Conservation (phyloP, 1,139 yeast species). For the Candida buenavistaensis region DNA sequence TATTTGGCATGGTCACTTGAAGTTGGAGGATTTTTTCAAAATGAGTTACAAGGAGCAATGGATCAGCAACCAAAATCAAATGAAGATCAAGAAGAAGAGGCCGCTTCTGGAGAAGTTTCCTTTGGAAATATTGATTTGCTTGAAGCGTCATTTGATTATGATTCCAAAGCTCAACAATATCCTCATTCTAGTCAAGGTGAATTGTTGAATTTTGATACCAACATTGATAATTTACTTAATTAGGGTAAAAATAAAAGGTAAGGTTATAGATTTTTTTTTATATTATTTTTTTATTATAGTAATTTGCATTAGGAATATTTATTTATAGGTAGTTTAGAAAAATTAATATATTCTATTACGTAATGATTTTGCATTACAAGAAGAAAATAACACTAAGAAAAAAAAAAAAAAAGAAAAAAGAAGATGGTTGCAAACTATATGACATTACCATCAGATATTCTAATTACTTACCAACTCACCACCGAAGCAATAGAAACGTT, state of each 20-base stretch:
- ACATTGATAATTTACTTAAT: conserved; percentile 15
- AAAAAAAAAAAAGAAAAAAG: neutral
- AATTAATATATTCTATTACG: neutral
- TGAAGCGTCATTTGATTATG: conserved; percentile 23
- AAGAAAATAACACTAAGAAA: neutral
- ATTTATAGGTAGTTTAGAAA: neutral
- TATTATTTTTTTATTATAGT: neutral
- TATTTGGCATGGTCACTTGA: conserved; percentile 71
- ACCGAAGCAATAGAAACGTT: conserved; percentile 1
- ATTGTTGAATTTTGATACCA: conserved; percentile 14
- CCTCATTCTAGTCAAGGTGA: conserved; percentile 9
- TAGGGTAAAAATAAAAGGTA: neutral
- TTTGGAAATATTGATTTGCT: conserved; percentile 28
- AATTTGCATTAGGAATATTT: neutral
- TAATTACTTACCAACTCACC: conserved; percentile 4
- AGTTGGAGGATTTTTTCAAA: conserved; percentile 59
- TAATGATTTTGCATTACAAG: neutral
- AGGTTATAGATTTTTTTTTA: neutral
- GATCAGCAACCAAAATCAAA: neutral
- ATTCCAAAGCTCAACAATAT: conserved; percentile 9
- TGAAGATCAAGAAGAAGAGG: neutral
- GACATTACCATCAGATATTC: neutral
- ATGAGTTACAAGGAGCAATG: conserved; percentile 23
- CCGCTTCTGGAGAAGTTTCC: conserved; percentile 5
- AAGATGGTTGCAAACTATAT: neutral